Evolutionary conservation across 2,329 filamentous ascomycete species (phyloP), one percentile per base, ranked within the genome.

Genomic region (Colletotrichum camelliae): DNA sequence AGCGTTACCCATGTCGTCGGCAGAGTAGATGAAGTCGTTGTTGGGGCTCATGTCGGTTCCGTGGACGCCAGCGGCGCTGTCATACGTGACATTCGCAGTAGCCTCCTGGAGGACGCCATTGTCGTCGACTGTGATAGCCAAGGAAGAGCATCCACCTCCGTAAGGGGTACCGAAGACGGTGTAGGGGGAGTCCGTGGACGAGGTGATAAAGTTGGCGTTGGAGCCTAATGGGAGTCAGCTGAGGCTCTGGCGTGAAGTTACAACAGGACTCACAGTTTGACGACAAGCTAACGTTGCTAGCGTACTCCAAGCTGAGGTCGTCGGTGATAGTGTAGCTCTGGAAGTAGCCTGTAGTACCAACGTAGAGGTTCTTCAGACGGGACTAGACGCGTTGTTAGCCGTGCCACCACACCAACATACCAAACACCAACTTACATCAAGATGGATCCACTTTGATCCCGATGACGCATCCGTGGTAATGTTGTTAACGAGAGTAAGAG

Each of bases 1-100:
- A 5, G 80, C 79, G 71, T 82, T 81, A 31, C 80, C 81, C 77
- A 79, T 81, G 66, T 81, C 80, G 64, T 83, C 81, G 10, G 81
- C 81, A 0, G 80, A 81, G 74, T 82, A 83, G 48, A 83, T 55
- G 73, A 81, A 82, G 37, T 79, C 68, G 57, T 79, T 78, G 60
- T 79, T 74, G 8, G 77, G 69, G 35, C 74, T 68, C 60, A 67
- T 24, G 7, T 76, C 78, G 12, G 79, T 67, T 16, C 82, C 82
- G 65, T 83, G 82, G 15, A 83, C 79, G 10, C 80, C 81, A 5
- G 76, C 76, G 1, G 67, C 66, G 62, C 70, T 75, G 12, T 77
- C 62, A 67, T 81, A 81, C 0, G 77, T 79, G 2, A 74, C 60
- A 12, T 80, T 79, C 24, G 74, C 79, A 5, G 79, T 67, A 0